phyloP scores from a whole-genome alignment of 1,284 basidiomycete genomes.

The Ceratobasidium sp. region DNA sequence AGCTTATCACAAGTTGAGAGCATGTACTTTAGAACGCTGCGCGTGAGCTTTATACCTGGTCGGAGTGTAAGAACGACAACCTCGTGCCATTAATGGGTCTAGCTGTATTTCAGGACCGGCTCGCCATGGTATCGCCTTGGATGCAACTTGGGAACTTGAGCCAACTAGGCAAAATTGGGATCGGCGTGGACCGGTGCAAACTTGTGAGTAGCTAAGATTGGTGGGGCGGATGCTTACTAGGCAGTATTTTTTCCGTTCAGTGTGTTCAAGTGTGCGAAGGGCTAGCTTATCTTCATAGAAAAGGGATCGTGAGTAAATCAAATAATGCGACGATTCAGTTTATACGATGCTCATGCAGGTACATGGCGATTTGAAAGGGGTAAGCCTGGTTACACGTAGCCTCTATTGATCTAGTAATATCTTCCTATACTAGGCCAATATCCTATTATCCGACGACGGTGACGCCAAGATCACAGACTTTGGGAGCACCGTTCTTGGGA shows the following conservation, averaged over 20 bases:
- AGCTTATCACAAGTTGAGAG: too few species aligned
- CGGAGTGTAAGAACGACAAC: background rate
- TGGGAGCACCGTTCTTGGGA: slow-evolving; percentile 1
- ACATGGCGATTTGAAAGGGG: slow-evolving; percentile 43
- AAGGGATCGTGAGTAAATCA: background rate
- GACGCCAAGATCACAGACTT: slow-evolving; percentile 26
- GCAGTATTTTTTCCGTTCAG: too few species aligned
- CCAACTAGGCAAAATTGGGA: background rate
- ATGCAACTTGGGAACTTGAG: slow-evolving; percentile 14
- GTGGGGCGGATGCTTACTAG: too few species aligned
- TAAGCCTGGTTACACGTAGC: background rate
- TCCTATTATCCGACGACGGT: slow-evolving; percentile 23
- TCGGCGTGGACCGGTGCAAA: background rate
- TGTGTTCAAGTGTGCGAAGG: background rate
- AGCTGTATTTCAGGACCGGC: slow-evolving; percentile 2
- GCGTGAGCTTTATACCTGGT: slow-evolving; percentile 9
- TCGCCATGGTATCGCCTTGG: slow-evolving; percentile 14
- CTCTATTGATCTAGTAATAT: background rate
- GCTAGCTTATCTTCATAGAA: background rate
- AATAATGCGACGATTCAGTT: background rate
- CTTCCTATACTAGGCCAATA: slow-evolving; percentile 14
- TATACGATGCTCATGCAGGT: background rate
- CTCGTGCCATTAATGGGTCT: background rate
- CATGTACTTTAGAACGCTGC: background rate
- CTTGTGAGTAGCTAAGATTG: background rate